Evolutionary conservation across 2,329 filamentous ascomycete genomes (phyloP).

Genomic region (Endocalyx cinctus): DNA sequence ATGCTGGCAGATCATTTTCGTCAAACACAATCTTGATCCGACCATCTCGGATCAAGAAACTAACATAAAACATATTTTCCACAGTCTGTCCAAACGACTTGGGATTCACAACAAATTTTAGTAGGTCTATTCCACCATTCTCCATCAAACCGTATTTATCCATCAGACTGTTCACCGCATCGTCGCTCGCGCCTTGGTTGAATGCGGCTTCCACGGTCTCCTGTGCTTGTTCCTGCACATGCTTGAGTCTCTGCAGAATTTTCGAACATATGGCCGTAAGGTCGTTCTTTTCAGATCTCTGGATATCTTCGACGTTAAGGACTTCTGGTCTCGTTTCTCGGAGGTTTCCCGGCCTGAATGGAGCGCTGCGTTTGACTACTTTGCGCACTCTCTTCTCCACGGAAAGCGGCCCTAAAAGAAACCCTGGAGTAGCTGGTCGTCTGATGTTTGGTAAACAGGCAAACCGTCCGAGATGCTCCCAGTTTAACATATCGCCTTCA

Average conservation of each 20-base stretch:
- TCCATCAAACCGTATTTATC: slow-evolving; percentile 60
- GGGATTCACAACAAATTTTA: slow-evolving; percentile 88
- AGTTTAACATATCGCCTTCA: slow-evolving; percentile 75
- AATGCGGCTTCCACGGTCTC: slow-evolving; percentile 38
- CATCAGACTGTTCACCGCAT: slow-evolving; percentile 51
- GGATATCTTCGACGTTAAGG: slow-evolving; percentile 67
- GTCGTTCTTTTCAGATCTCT: slow-evolving; percentile 72
- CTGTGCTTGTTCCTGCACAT: slow-evolving; percentile 43
- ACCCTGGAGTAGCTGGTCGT: slow-evolving; percentile 74
- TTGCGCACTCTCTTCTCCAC: slow-evolving; percentile 79
- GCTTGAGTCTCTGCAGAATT: slow-evolving; percentile 60
- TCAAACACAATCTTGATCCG: slow-evolving; percentile 71
- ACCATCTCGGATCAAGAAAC: slow-evolving; percentile 88
- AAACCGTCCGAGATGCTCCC: slow-evolving; percentile 75
- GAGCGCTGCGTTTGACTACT: slow-evolving; percentile 64
- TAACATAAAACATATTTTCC: slow-evolving; percentile 95
- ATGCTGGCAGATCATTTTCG: slow-evolving; percentile 66
- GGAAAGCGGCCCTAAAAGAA: slow-evolving; percentile 83
- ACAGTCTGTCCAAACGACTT: slow-evolving; percentile 88
- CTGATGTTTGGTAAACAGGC: slow-evolving; percentile 70
- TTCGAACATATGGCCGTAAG: slow-evolving; percentile 73
- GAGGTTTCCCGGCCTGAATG: slow-evolving; percentile 63
- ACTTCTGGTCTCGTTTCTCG: slow-evolving; percentile 74
- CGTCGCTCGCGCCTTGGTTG: slow-evolving; percentile 42
- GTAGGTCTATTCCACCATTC: slow-evolving; percentile 69